Conservation (phyloP, 2,329 filamentous ascomycete genomes). For the Beauveria sp. region DNA sequence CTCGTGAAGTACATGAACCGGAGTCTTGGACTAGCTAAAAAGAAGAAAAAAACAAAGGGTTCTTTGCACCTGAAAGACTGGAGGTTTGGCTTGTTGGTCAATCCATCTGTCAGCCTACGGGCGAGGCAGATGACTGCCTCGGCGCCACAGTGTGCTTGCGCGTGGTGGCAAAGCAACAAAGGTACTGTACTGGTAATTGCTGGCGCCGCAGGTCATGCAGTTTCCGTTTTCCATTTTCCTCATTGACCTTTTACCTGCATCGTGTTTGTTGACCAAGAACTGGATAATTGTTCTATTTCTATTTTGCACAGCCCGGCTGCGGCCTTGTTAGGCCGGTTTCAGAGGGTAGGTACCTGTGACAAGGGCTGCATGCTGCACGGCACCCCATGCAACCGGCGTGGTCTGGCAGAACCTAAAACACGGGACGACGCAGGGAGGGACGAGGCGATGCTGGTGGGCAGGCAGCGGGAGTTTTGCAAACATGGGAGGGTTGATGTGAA, state of each 20-base stretch:
- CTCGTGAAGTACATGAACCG: too few relatives aligned
- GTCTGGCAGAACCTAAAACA: not conserved
- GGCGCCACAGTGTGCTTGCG: not conserved
- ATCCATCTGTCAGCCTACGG: not conserved
- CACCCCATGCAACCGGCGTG: too few relatives aligned
- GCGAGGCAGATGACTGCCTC: not conserved
- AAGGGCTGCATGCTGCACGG: too few relatives aligned
- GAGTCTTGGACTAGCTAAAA: too few relatives aligned
- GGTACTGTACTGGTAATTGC: not conserved
- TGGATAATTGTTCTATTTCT: not conserved
- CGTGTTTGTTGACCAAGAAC: not conserved
- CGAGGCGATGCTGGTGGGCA: not conserved
- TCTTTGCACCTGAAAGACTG: not conserved
- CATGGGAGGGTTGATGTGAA: too few relatives aligned
- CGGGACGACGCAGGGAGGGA: not conserved
- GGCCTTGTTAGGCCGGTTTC: not conserved
- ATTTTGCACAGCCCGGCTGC: not conserved
- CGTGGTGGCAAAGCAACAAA: not conserved
- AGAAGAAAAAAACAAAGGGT: not conserved
- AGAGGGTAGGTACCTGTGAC: not conserved
- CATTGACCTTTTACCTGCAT: not conserved
- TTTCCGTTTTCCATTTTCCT: not conserved
- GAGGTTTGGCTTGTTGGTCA: not conserved
- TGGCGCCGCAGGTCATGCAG: not conserved
- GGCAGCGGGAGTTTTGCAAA: not conserved